Evolutionary conservation across 768 basidiomycete species (phyloP).

Genomic region (Termitomyces titanicus): DNA sequence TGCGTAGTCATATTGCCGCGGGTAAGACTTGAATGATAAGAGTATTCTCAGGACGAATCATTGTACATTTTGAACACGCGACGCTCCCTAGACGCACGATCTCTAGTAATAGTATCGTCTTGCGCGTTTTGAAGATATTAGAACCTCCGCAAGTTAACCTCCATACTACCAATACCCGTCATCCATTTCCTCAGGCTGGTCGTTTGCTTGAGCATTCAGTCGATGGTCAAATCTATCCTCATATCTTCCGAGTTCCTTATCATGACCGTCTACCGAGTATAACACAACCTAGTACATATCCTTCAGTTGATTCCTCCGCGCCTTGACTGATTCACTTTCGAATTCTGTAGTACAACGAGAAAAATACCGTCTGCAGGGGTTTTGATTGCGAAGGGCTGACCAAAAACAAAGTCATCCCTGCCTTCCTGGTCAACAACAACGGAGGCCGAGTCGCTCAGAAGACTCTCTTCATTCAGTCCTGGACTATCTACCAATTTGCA

Average conservation of each 20-base stretch:
- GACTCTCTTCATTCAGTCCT: too few relatives aligned
- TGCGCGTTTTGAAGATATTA: background rate
- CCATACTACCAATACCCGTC: background rate
- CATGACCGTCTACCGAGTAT: background rate
- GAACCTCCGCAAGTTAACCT: background rate
- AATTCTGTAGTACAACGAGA: background rate
- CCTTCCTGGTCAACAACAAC: too few relatives aligned
- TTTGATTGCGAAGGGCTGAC: background rate
- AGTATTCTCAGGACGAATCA: background rate
- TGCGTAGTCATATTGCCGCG: background rate
- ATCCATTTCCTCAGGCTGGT: background rate
- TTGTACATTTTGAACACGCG: background rate
- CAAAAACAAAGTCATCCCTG: too few relatives aligned
- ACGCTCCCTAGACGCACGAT: background rate
- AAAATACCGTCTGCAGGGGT: background rate
- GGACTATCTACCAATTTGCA: too few relatives aligned
- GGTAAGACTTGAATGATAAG: background rate
- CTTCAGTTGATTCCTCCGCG: background rate
- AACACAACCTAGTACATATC: background rate
- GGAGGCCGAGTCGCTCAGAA: too few relatives aligned
- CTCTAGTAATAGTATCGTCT: background rate
- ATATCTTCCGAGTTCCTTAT: background rate
- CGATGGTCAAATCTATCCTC: background rate
- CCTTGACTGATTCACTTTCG: background rate
- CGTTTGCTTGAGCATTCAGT: background rate